A percentile compares a stretch with the other conserved stretches of the same genome.
phyloP scores from a whole-genome alignment of 2,329 filamentous ascomycete species.

The Diplodia corticola region DNA sequence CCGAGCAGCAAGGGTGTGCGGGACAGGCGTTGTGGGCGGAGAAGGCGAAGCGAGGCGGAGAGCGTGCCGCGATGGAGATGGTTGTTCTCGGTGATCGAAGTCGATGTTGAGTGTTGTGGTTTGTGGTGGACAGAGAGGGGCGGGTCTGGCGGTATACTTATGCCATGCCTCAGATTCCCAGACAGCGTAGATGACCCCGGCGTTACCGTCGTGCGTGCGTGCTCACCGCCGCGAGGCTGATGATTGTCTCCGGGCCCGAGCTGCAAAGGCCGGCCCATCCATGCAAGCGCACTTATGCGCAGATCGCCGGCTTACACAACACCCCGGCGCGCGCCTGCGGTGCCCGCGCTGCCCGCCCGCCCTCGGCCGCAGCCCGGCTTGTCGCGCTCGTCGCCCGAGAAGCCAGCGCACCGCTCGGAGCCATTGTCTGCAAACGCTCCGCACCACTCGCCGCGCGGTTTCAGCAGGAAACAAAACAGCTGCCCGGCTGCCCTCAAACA shows the following conservation, averaged over 20 bases:
- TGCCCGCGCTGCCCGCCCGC: slow-evolving; percentile 14
- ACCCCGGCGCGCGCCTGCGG: slow-evolving; percentile 8
- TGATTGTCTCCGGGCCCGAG: slow-evolving; percentile 21
- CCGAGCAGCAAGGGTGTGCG: slow-evolving; percentile 10
- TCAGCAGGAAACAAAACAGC: slow-evolving; percentile 21
- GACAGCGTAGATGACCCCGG: slow-evolving; percentile 19
- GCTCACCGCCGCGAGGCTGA: slow-evolving; percentile 21
- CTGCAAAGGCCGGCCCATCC: slow-evolving; percentile 18
- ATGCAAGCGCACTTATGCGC: slow-evolving; percentile 17
- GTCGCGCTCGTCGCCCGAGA: slow-evolving; percentile 2
- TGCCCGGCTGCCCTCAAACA: slow-evolving; percentile 6
- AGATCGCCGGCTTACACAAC: slow-evolving; percentile 21
- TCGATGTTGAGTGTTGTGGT: background rate
- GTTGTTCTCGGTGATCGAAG: background rate
- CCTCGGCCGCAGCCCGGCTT: slow-evolving; percentile 18
- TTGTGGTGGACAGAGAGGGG: slow-evolving; percentile 5
- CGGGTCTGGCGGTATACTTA: slow-evolving; percentile 21
- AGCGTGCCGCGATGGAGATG: background rate
- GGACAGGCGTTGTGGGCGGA: slow-evolving; percentile 1
- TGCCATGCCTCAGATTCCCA: slow-evolving; percentile 21
- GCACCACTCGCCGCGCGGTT: background rate
- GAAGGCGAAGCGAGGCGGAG: background rate
- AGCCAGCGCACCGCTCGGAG: slow-evolving; percentile 14
- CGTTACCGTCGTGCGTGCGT: slow-evolving; percentile 21
- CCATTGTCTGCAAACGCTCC: slow-evolving; percentile 12